These are phyloP conservation scores for Perkinsela sp. DNA, from an alignment of 208 protist genomes.

Conservation along the genomic window DNA sequence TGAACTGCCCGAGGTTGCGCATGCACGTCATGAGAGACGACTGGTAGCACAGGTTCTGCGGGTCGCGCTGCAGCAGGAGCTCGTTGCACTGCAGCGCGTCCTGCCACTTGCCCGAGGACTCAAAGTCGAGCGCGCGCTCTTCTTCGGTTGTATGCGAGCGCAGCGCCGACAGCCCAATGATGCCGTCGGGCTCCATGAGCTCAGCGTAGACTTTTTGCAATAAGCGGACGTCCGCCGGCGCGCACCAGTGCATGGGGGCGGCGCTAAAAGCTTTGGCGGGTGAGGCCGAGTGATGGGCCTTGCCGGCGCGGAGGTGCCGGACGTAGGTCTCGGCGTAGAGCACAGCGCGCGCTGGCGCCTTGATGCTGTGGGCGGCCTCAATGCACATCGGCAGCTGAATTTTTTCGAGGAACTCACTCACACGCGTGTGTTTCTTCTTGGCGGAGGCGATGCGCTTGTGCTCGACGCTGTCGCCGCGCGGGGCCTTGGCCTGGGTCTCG, in stretches of 20 bases:
- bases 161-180: constrained; percentile 5
- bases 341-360: background rate
- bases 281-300: too few relatives aligned
- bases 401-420: background rate
- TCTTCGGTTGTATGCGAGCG: constrained; percentile 5
- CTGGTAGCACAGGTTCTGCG: constrained; percentile 5
- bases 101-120: constrained; percentile 5
- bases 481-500: background rate
- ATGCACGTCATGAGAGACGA: constrained; percentile 14
- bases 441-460: background rate
- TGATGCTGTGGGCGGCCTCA: background rate
- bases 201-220: constrained; percentile 8
- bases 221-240: constrained; percentile 4
- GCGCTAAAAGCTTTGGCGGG: too few relatives aligned
- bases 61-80: constrained; percentile 7
- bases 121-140: constrained; percentile 7
- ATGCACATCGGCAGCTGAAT: background rate
- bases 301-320: background rate
- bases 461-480: background rate
- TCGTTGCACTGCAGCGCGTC: constrained; percentile 10
- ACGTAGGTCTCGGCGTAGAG: background rate
- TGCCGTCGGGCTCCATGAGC: constrained; percentile 6
- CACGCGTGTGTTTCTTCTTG: background rate
- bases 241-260: too few relatives aligned
- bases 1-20: constrained; percentile 19